Conservation (phyloP, 2,329 filamentous ascomycete species). For the Paramyrothecium roridum region DNA sequence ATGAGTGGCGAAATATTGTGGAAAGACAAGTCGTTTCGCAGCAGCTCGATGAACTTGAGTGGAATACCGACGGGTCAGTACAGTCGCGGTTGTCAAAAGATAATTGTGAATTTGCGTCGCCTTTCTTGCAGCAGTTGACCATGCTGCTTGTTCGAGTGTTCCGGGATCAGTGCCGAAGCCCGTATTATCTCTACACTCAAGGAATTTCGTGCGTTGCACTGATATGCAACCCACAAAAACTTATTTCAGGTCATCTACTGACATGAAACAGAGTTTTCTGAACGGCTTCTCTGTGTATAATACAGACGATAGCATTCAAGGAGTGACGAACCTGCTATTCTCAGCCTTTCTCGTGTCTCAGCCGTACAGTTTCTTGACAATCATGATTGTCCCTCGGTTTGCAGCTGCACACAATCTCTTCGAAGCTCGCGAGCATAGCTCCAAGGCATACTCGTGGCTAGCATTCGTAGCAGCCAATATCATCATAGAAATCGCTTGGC, state of each 20-base stretch:
- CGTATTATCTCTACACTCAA: conserved; percentile 1
- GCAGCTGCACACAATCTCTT: not conserved
- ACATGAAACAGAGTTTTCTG: not conserved
- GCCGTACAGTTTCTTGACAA: not conserved
- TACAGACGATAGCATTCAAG: not conserved
- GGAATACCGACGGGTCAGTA: not conserved
- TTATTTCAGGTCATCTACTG: not conserved
- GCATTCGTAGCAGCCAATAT: not conserved
- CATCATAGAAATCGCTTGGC: not conserved
- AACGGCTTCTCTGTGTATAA: not conserved
- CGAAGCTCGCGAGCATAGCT: not conserved
- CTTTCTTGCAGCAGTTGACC: not conserved
- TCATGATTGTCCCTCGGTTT: conserved; percentile 1
- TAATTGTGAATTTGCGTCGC: not conserved
- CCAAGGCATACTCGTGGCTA: not conserved
- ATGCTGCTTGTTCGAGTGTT: not conserved
- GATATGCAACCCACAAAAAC: not conserved
- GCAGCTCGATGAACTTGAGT: not conserved
- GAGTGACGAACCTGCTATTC: not conserved
- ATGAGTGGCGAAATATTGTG: not conserved
- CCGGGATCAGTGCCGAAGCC: conserved; percentile 2
- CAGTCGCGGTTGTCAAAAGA: no score
- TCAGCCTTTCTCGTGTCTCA: not conserved
- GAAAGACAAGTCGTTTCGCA: not conserved
- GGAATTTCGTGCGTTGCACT: not conserved